phyloP scores from a whole-genome alignment of 2,329 filamentous ascomycete species.

The Talaromyces sp. region DNA sequence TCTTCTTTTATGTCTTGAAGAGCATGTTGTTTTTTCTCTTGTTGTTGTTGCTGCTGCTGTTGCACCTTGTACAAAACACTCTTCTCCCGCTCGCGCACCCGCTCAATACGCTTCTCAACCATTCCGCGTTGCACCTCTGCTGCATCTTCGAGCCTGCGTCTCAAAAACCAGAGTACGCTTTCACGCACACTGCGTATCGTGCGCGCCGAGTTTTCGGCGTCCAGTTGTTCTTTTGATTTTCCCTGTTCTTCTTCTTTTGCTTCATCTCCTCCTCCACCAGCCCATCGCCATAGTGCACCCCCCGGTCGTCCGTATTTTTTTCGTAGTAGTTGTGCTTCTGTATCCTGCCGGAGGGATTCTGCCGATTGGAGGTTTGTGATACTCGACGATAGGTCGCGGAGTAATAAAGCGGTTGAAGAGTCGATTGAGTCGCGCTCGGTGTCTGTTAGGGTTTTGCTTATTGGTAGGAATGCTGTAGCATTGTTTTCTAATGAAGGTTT shows the following conservation, averaged over 20 bases:
- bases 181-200: conserved; percentile 69
- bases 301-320: conserved; percentile 62
- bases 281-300: conserved; percentile 61
- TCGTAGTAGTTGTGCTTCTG: conserved; percentile 63
- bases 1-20: conserved; percentile 18
- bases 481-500: no score
- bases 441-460: conserved; percentile 62
- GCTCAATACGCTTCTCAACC: conserved; percentile 83
- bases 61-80: conserved; percentile 69
- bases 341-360: conserved; percentile 75
- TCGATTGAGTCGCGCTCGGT: conserved; percentile 82
- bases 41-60: neutral
- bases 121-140: conserved; percentile 77
- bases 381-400: conserved; percentile 77
- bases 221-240: conserved; percentile 63
- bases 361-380: conserved; percentile 77
- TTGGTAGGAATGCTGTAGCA: conserved; percentile 10
- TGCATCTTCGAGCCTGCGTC: conserved; percentile 69
- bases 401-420: conserved; percentile 75
- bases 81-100: conserved; percentile 85
- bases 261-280: conserved; percentile 42
- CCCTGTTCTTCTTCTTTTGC: conserved; percentile 43
- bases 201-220: conserved; percentile 66
- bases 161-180: conserved; percentile 76
- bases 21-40: neutral